Percentiles rank a stretch among this genome's conserved stretches.
phyloP scores from a whole-genome alignment of 192 early-diverging fungal genomes.

The Coemansia sp. region DNA sequence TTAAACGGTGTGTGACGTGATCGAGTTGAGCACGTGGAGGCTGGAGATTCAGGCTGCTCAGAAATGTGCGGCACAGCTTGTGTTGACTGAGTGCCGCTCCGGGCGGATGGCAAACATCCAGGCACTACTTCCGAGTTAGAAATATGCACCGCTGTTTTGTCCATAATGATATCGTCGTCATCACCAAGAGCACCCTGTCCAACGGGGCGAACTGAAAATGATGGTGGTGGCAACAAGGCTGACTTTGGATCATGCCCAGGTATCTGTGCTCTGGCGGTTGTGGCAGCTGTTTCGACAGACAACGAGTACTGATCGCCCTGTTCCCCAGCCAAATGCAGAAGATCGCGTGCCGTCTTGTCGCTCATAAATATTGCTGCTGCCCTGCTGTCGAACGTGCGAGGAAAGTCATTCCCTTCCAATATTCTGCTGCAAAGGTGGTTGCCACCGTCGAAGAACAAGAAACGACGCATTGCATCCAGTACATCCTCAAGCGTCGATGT shows the following conservation, averaged over 20 bases:
- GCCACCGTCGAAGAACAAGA: not conserved
- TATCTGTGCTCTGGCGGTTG: not conserved
- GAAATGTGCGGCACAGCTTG: not conserved
- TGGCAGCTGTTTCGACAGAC: not conserved
- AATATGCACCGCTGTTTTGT: not conserved
- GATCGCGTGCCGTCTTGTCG: not conserved
- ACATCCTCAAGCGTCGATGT: not conserved
- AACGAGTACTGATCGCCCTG: not conserved
- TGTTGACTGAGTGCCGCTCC: not conserved
- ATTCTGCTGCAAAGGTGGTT: not conserved
- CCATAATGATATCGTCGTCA: not conserved
- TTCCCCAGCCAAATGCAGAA: not conserved
- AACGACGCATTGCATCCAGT: not conserved
- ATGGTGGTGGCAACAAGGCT: not conserved
- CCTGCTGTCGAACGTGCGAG: not conserved
- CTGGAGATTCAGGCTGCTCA: not conserved
- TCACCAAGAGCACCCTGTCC: not conserved
- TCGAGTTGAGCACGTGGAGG: not conserved
- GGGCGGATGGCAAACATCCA: not conserved
- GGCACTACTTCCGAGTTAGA: not conserved
- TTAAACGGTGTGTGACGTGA: too few species aligned
- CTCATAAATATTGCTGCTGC: not conserved
- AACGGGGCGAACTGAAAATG: not conserved
- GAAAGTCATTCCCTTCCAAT: not conserved
- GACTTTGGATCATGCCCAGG: not conserved